Evolutionary conservation across 2,329 filamentous ascomycete genomes (phyloP), one percentile per base, ranked within the genome.

Genomic region (Botrytis aclada): DNA sequence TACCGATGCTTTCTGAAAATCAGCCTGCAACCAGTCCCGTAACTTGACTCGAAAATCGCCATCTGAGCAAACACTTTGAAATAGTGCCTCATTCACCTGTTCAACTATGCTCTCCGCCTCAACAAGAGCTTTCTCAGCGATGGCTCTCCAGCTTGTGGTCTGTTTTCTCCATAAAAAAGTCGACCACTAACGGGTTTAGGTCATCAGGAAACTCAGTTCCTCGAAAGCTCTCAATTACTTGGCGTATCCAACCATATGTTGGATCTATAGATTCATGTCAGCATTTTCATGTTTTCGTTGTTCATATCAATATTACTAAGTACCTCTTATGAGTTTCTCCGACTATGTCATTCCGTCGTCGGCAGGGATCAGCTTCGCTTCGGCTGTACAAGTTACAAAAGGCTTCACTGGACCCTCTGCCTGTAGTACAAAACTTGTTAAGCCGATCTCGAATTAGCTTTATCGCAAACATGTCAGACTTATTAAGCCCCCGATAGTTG

Each of bases 221-320:
- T 58, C 76, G 69, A 69, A 74, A 76, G 12, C 69, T 69, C 25
- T 72, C 70, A 25, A 74, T 74, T 4, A 72, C 58, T 37, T 67
- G 45, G 5, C 67, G 62, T 47, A 77, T 76, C 75, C 74, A 76
- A 10, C 29, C 32, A 69, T 76, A 77, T 8, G 69, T 74, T 32
- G n/a, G 25, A 58, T 58, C 66, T 69, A 32, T 16, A 41, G 16
- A 25, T 37, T 18, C 10, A 43, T 32, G 29, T 69, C 14, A 69
- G 39, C 29, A 43, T 32, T 51, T 14, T 14, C 29, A 20, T 29
- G 2, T 16, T 22, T 51, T 41, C 4, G 29, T 22, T 16, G 10
- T 25, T 54, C 18, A 16, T 41, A 12, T 47, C 20, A 51, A 8
- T 18, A 29, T 54, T 29, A 9, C 14, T 54, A 54, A 32, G 5